Base-by-base conservation (phyloP, 1,284 basidiomycete genomes). In the Heliocybe sulcata region DNA sequence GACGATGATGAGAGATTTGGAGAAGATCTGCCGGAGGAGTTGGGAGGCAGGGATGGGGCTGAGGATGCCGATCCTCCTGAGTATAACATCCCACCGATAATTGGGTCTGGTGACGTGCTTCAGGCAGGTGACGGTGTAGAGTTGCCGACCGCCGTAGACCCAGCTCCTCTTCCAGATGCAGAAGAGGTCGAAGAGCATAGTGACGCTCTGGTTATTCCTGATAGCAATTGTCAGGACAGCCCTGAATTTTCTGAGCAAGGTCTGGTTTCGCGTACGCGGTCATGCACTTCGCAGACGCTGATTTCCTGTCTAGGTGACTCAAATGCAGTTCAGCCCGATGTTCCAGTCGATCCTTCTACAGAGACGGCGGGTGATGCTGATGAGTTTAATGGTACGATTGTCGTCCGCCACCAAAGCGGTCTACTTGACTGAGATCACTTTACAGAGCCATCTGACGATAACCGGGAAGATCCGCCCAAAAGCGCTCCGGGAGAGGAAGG, bases 1-100 rank as follows among this genome's bases (percentile, higher is more conserved):
- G 65, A 70, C n/a, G 68, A 64, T 49, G 65, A 68, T 25, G 67
- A 67, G 35, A 52, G 55, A 10, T 67, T 65, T 38, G 64, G 62
- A 2, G 65, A 67, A 20, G 63, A 62, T 25, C 56, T 62, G 10
- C 57, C 60, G 1, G 63, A 65, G 48, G 66, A 65, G 9, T 8
- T 61, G 1, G 61, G 55, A 2, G 60, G 57, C 16, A 23, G 6
- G 22, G 51, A 4, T 9, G 51, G 19, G n/a, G 52, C 58, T 8
- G 54, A 51, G 33, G 59, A 55, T 20, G 57, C 55, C 33, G 25
- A 8, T 9, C 47, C 20, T 8, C 47, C 47, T 25, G 47, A 31
- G n/a, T 20, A 53, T 4, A 16, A 42, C 38, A n/a, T 20, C 19
- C 19, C 38, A 16, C 12, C 16, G 19, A 6, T 8, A 6, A 42